These are phyloP conservation scores for Halophytophthora batemanensis DNA, from an alignment of 352 stramenopile genomes.

Conservation along the genomic window DNA sequence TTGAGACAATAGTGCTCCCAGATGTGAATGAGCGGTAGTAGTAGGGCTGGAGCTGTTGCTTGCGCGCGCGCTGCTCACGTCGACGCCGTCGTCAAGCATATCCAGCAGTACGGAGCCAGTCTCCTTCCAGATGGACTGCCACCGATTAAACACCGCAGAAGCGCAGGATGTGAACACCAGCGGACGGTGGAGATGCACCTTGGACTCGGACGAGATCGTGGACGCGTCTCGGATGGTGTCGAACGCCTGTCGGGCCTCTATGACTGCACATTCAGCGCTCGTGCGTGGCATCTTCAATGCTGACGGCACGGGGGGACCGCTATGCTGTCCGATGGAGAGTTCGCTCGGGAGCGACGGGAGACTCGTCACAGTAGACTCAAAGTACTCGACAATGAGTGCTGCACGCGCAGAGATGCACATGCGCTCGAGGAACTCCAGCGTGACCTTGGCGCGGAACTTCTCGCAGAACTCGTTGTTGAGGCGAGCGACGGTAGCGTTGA, in stretches of 20 bases:
- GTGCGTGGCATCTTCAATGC: constrained; percentile 10
- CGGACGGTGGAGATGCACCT: constrained; percentile 50
- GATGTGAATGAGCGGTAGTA: constrained; percentile 19
- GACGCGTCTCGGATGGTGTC: constrained; percentile 62
- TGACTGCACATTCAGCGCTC: constrained; percentile 45
- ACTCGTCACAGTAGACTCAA: constrained; percentile 40
- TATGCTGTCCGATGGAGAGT: constrained; percentile 9
- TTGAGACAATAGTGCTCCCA: constrained; percentile 25
- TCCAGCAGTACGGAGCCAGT: constrained; percentile 45
- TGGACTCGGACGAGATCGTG: constrained; percentile 69
- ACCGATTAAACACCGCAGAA: constrained; percentile 41
- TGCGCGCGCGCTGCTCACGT: not conserved
- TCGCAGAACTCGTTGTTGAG: constrained; percentile 66
- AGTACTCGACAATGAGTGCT: constrained; percentile 60
- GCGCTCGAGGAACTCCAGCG: constrained; percentile 53
- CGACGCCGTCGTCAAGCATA: constrained; percentile 28
- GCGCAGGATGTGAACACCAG: constrained; percentile 46
- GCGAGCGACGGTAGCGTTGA: constrained; percentile 65
- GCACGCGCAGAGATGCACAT: constrained; percentile 31
- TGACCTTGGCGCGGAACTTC: constrained; percentile 58
- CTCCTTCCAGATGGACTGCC: constrained; percentile 52
- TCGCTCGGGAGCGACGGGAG: constrained; percentile 39
- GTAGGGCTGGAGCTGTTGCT: not conserved
- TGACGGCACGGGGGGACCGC: not conserved
- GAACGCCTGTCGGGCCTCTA: constrained; percentile 46